phyloP scores from a whole-genome alignment of 2,329 filamentous ascomycete species.

The Kalaharituber pfeilii region DNA sequence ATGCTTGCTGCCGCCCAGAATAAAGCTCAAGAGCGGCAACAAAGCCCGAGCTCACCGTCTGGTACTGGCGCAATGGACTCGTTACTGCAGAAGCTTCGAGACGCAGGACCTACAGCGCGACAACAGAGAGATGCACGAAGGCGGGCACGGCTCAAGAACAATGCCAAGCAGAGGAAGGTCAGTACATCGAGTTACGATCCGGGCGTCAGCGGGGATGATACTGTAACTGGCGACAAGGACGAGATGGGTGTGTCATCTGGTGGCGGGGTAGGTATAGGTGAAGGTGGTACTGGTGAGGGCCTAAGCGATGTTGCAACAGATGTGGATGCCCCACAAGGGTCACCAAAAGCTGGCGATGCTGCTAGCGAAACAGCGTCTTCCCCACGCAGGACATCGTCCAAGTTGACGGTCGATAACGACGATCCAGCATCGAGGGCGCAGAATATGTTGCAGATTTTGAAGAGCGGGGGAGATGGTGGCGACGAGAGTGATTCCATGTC shows the following conservation, averaged over 20 bases:
- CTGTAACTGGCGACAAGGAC: constrained; percentile 10
- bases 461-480: constrained; percentile 11
- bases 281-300: constrained; percentile 2
- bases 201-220: constrained; percentile 13
- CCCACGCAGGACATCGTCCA: constrained; percentile 4
- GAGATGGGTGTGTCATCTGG: constrained; percentile 5
- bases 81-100: constrained; percentile 81
- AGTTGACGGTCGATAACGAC: constrained; percentile 8
- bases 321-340: neutral
- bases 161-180: neutral
- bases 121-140: constrained; percentile 80
- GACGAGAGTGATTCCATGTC: neutral
- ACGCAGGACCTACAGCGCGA: constrained; percentile 73
- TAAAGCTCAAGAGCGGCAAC: constrained; percentile 30
- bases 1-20: constrained; percentile 34
- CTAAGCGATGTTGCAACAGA: constrained; percentile 2
- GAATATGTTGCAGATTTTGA: constrained; percentile 15
- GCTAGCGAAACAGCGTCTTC: constrained; percentile 5
- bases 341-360: constrained; percentile 5
- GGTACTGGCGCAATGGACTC: constrained; percentile 90
- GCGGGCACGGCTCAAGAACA: constrained; percentile 48
- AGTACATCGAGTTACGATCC: constrained; percentile 14
- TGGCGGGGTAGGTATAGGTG: constrained; percentile 7
- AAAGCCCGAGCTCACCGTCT: constrained; percentile 44
- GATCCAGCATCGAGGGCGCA: constrained; percentile 13